Percentiles rank a stretch among this genome's conserved stretches.
Conservation (phyloP, 2,329 filamentous ascomycete species). For the Shiraia bambusicola region DNA sequence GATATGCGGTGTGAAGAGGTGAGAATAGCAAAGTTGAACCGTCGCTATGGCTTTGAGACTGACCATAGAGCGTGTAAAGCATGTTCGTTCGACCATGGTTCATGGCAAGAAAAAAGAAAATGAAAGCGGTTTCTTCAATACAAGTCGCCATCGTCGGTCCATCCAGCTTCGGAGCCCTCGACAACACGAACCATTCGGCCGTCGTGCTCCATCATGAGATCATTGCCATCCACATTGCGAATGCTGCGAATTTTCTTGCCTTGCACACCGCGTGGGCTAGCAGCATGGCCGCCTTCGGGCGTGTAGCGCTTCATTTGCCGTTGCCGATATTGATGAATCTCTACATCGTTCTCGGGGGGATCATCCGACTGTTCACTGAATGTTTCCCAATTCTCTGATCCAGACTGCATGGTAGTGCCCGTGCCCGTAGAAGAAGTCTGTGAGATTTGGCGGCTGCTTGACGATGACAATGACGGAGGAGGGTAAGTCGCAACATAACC, state of each 20-base stretch:
- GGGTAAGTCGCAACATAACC: slow-evolving; percentile 29
- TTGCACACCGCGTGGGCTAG: slow-evolving; percentile 34
- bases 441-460: slow-evolving; percentile 66
- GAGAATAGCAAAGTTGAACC: neutral
- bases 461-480: slow-evolving; percentile 28
- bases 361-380: slow-evolving; percentile 83
- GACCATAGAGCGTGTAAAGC: neutral
- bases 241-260: slow-evolving; percentile 47
- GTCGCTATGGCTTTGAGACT: neutral
- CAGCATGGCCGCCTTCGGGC: slow-evolving; percentile 40
- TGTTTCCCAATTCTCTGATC: slow-evolving; percentile 97
- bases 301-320: slow-evolving; percentile 66
- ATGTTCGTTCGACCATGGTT: slow-evolving; percentile 4
- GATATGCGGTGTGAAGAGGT: neutral
- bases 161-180: slow-evolving; percentile 55
- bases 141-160: slow-evolving; percentile 53
- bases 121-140: slow-evolving; percentile 25
- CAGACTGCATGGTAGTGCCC: slow-evolving; percentile 67
- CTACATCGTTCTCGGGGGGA: slow-evolving; percentile 64
- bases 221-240: slow-evolving; percentile 48
- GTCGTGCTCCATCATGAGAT: slow-evolving; percentile 44
- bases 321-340: slow-evolving; percentile 76
- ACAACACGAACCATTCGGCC: slow-evolving; percentile 49
- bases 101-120: slow-evolving; percentile 7
- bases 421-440: slow-evolving; percentile 56